Conservation (phyloP, 2,329 filamentous ascomycete species). For the Aspergillus fumigatiaffinis region DNA sequence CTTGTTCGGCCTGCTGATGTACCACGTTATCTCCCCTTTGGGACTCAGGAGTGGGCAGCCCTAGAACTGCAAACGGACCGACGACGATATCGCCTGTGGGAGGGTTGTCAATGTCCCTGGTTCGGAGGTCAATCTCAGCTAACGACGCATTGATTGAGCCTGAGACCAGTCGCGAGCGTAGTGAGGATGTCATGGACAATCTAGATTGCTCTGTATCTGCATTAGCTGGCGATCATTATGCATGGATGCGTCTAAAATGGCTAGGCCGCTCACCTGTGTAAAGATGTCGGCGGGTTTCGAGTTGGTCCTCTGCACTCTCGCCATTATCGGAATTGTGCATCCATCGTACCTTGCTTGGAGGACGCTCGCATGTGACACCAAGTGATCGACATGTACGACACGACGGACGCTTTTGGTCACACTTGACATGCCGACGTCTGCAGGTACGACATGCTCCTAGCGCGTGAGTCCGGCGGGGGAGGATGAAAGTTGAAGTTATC, state of each 20-base stretch:
- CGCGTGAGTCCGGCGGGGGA: too few relatives aligned
- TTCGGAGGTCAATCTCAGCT: conserved; percentile 27
- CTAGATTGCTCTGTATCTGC: conserved; percentile 13
- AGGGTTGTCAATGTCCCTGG: conserved; percentile 2
- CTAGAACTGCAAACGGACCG: too few relatives aligned
- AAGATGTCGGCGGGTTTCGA: conserved; percentile 23
- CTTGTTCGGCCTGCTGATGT: too few relatives aligned
- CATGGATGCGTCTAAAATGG: neutral
- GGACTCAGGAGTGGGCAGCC: too few relatives aligned
- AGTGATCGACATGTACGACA: too few relatives aligned
- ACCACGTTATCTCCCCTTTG: too few relatives aligned
- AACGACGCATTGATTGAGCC: conserved; percentile 31
- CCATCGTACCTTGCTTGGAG: too few relatives aligned
- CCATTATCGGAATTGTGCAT: too few relatives aligned
- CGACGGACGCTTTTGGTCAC: conserved; percentile 28
- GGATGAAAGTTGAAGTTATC: too few relatives aligned
- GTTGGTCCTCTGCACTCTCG: too few relatives aligned
- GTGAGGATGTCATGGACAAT: conserved; percentile 28
- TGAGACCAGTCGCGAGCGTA: conserved; percentile 22
- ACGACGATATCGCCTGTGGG: too few relatives aligned
- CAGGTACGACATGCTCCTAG: conserved; percentile 26
- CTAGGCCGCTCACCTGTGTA: conserved; percentile 24
- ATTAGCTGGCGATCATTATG: conserved; percentile 13
- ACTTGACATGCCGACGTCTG: conserved; percentile 34
- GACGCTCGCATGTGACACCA: too few relatives aligned